These are phyloP conservation scores for Mallotus repandus DNA, from an alignment of 441 rosid genomes.

Conservation along the genomic window DNA sequence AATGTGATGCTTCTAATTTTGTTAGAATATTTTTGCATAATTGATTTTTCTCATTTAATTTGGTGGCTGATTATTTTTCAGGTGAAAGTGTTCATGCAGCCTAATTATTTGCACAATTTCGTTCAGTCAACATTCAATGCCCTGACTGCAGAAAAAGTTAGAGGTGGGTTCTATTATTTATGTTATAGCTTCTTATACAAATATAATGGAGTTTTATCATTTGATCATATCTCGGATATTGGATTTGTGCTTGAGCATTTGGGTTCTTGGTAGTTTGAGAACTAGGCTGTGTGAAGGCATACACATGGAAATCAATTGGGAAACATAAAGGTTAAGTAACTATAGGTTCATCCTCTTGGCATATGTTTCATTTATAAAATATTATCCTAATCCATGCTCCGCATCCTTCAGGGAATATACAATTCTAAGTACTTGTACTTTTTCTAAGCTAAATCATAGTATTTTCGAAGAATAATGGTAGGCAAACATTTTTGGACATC, in stretches of 20 bases:
- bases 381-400: not conserved
- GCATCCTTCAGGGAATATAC: not conserved
- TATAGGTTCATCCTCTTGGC: not conserved
- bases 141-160: slow-evolving; percentile 70
- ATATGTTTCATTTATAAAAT: not conserved
- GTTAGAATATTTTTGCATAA: not conserved
- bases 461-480: not conserved
- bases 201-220: not conserved
- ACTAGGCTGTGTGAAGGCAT: not conserved
- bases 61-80: slow-evolving; percentile 28
- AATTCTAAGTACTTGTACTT: not conserved
- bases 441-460: not conserved
- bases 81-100: slow-evolving; percentile 93
- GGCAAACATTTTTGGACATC: not conserved
- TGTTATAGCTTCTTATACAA: not conserved
- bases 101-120: slow-evolving; percentile 79
- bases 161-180: slow-evolving; percentile 35
- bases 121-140: slow-evolving; percentile 93
- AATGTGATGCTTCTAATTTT: not conserved
- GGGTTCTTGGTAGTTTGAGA: not conserved
- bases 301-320: not conserved
- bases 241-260: slow-evolving; percentile 5
- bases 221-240: not conserved
- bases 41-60: not conserved
- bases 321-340: not conserved